These are phyloP conservation scores for Monosporascus sp. DNA, from an alignment of 2,329 filamentous ascomycete genomes.

Conservation along the genomic window DNA sequence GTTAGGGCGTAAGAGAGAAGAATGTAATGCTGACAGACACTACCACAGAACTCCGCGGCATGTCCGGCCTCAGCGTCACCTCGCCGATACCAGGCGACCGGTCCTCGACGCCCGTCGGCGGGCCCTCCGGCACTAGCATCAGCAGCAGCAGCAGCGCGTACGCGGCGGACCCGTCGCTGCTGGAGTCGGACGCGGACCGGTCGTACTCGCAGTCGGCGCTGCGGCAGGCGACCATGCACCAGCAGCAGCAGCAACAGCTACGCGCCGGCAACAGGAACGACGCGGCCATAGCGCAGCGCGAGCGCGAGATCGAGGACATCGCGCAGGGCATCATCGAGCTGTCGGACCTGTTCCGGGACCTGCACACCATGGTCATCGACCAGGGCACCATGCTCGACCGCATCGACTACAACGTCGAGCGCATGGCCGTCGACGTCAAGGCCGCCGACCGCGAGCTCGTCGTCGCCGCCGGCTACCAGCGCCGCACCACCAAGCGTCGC, in stretches of 20 bases:
- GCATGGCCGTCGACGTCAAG: constrained; percentile 90
- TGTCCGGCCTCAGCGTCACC: constrained; percentile 54
- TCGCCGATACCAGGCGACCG: constrained; percentile 44
- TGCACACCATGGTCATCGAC: constrained; percentile 93
- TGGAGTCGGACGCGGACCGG: constrained; percentile 90
- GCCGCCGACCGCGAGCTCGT: constrained; percentile 87
- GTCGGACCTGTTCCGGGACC: constrained; percentile 91
- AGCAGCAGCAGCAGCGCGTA: constrained; percentile 45
- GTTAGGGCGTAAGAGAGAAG: neutral
- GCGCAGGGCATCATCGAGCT: constrained; percentile 97
- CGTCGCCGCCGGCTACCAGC: constrained; percentile 84
- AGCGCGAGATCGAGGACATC: constrained; percentile 96
- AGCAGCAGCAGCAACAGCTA: constrained; percentile 42
- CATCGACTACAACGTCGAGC: constrained; percentile 97
- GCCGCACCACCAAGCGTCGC: constrained; percentile 82
- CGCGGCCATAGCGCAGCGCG: constrained; percentile 79
- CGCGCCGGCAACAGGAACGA: constrained; percentile 59
- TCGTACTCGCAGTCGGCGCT: constrained; percentile 87
- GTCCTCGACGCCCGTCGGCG: constrained; percentile 40
- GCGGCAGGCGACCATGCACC: constrained; percentile 62
- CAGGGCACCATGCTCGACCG: constrained; percentile 88
- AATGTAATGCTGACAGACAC: constrained; percentile 12
- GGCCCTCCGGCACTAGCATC: neutral
- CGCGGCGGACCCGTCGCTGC: constrained; percentile 73
- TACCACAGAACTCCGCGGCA: constrained; percentile 63